Evolutionary conservation across 441 rosid genomes (phyloP).

Genomic region (Francoa sonchifolia): DNA sequence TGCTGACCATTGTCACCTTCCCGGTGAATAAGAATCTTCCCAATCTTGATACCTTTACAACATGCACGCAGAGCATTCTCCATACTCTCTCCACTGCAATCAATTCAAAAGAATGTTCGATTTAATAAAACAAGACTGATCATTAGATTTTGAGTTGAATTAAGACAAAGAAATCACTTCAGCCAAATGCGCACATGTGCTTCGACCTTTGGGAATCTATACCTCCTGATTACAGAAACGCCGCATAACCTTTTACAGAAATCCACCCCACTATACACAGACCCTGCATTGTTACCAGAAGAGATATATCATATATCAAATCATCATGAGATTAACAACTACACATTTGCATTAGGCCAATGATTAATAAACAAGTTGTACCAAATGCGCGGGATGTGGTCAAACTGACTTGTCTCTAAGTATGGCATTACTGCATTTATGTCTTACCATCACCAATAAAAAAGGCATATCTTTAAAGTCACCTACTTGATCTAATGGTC

Average conservation of each 20-base stretch:
- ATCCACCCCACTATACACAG: conserved; percentile 91
- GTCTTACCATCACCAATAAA: too few species aligned
- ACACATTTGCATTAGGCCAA: too few species aligned
- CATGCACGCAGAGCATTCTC: conserved; percentile 95
- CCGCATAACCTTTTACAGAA: conserved; percentile 95
- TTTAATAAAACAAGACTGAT: too few species aligned
- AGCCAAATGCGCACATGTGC: not conserved
- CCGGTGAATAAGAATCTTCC: conserved; percentile 75
- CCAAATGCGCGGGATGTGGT: not conserved
- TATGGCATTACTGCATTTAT: not conserved
- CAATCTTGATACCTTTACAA: conserved; percentile 83
- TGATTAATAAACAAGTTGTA: too few species aligned
- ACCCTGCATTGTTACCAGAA: conserved; percentile 34
- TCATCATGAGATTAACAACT: conserved; percentile 1
- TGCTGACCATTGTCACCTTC: conserved; percentile 58
- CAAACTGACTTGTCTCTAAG: not conserved
- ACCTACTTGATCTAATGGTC: too few species aligned
- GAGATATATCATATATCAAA: not conserved
- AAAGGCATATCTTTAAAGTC: too few species aligned
- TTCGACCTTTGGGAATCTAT: conserved; percentile 17
- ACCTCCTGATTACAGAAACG: conserved; percentile 93
- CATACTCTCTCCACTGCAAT: conserved; percentile 99
- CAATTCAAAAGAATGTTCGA: too few species aligned
- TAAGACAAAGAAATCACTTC: too few species aligned
- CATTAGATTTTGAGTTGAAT: too few species aligned